Percentiles rank a stretch among this genome's conserved stretches.
phyloP scores from a whole-genome alignment of 2,329 filamentous ascomycete species.

The Paraconiothyrium brasiliense region DNA sequence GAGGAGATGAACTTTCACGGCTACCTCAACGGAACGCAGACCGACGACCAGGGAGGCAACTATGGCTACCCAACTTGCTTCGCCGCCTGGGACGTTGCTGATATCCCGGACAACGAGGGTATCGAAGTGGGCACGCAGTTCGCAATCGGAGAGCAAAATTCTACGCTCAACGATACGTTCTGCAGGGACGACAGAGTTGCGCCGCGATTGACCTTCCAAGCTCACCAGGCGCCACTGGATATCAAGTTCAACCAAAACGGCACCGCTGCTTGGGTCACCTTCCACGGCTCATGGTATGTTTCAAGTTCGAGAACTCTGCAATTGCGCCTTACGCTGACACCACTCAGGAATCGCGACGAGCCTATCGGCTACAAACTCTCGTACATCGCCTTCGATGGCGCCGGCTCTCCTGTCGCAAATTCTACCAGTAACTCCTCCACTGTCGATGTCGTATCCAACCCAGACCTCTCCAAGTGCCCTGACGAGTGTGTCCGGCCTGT shows the following conservation, averaged over 20 bases:
- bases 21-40: slow-evolving; percentile 62
- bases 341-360: slow-evolving; percentile 54
- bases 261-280: slow-evolving; percentile 70
- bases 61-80: slow-evolving; percentile 78
- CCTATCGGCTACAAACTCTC: slow-evolving; percentile 63
- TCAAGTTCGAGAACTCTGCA: neutral
- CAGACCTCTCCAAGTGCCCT: slow-evolving; percentile 63
- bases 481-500: slow-evolving; percentile 70
- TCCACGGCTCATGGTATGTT: slow-evolving; percentile 74
- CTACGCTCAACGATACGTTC: slow-evolving; percentile 58
- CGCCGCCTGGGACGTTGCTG: slow-evolving; percentile 68
- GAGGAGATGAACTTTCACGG: slow-evolving; percentile 80
- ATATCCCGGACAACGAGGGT: slow-evolving; percentile 58
- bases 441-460: slow-evolving; percentile 65
- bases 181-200: slow-evolving; percentile 54
- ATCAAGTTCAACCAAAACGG: slow-evolving; percentile 71
- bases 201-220: slow-evolving; percentile 66
- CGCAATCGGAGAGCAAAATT: slow-evolving; percentile 56
- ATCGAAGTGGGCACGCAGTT: slow-evolving; percentile 60
- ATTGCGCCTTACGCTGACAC: slow-evolving; percentile 9
- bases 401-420: slow-evolving; percentile 56
- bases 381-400: slow-evolving; percentile 55
- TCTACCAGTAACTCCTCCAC: slow-evolving; percentile 60
- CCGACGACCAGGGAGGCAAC: slow-evolving; percentile 60
- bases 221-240: slow-evolving; percentile 77